These are phyloP conservation scores for Eustoma russellianum DNA, from an alignment of 257 asterid species.

Conservation along the genomic window DNA sequence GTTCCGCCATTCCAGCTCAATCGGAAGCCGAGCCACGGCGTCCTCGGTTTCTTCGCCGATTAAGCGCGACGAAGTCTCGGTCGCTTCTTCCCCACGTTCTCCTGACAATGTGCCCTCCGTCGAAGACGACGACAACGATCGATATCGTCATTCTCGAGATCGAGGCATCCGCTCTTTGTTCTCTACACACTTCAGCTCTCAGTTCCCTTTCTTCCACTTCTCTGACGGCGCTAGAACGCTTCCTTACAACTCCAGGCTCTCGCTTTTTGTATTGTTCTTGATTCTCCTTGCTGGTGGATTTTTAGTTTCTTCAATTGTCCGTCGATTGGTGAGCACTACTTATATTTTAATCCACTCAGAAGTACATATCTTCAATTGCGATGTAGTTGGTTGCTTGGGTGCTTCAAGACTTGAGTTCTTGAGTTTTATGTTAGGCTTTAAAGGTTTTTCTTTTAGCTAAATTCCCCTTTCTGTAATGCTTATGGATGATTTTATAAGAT, in stretches of 20 bases:
- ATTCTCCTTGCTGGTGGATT: conserved; percentile 37
- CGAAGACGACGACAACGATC: conserved; percentile 44
- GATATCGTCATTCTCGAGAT: conserved; percentile 70
- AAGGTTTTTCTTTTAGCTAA: neutral
- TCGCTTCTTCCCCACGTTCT: conserved; percentile 24
- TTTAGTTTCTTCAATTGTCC: conserved; percentile 45
- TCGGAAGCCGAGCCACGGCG: conserved; percentile 59
- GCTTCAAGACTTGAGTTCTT: too few species aligned
- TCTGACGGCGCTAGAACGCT: conserved; percentile 61
- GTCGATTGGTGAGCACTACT: conserved; percentile 48
- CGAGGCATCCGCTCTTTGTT: conserved; percentile 54
- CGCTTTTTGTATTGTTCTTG: conserved; percentile 32
- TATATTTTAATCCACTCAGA: neutral
- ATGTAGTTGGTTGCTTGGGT: too few species aligned
- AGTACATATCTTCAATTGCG: too few species aligned
- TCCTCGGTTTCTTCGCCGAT: conserved; percentile 39
- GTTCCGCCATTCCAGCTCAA: conserved; percentile 96
- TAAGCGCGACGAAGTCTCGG: conserved; percentile 26
- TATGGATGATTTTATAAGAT: neutral
- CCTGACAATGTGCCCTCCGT: conserved; percentile 16
- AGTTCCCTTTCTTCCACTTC: conserved; percentile 35
- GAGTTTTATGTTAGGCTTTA: neutral
- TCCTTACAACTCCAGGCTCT: conserved; percentile 53
- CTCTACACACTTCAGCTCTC: conserved; percentile 22
- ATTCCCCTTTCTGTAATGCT: neutral